Percentiles rank a stretch among this genome's conserved stretches.
Evolutionary conservation across 805 yeast species (phyloP).

Genomic region (Candida ortonii): DNA sequence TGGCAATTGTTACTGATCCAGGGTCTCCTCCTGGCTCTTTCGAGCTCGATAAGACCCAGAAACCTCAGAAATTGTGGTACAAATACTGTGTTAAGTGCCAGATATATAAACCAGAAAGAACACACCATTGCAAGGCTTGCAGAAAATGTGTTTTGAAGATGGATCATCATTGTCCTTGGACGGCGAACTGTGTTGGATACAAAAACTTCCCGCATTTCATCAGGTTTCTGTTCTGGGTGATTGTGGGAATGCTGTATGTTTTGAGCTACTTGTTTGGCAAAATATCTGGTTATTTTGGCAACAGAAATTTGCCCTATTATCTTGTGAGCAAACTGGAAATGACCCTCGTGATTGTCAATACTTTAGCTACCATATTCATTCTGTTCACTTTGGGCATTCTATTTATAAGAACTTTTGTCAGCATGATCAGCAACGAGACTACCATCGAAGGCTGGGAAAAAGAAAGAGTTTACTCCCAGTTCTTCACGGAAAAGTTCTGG

Average conservation of each 20-base stretch:
- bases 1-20: conserved; percentile 66
- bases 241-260: conserved; percentile 48
- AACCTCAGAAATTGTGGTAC: conserved; percentile 43
- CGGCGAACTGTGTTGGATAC: conserved; percentile 84
- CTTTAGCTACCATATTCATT: conserved; percentile 59
- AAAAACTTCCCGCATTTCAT: conserved; percentile 74
- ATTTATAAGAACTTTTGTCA: conserved; percentile 56
- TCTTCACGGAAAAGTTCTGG: conserved; percentile 56
- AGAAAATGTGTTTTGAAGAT: conserved; percentile 73
- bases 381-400: conserved; percentile 57
- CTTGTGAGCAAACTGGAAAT: conserved; percentile 52
- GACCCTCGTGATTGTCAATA: conserved; percentile 49
- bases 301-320: conserved; percentile 54
- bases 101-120: conserved; percentile 71
- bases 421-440: conserved; percentile 66
- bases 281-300: conserved; percentile 42
- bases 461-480: conserved; percentile 73
- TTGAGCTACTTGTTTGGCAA: conserved; percentile 41
- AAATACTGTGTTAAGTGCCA: conserved; percentile 74
- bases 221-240: conserved; percentile 69
- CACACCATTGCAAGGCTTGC: conserved; percentile 84
- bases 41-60: conserved; percentile 27
- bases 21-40: conserved; percentile 62
- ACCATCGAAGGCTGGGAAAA: conserved; percentile 92
- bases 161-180: conserved; percentile 98